Conservation (phyloP, 2,329 filamentous ascomycete species). For the Beauveria australis region DNA sequence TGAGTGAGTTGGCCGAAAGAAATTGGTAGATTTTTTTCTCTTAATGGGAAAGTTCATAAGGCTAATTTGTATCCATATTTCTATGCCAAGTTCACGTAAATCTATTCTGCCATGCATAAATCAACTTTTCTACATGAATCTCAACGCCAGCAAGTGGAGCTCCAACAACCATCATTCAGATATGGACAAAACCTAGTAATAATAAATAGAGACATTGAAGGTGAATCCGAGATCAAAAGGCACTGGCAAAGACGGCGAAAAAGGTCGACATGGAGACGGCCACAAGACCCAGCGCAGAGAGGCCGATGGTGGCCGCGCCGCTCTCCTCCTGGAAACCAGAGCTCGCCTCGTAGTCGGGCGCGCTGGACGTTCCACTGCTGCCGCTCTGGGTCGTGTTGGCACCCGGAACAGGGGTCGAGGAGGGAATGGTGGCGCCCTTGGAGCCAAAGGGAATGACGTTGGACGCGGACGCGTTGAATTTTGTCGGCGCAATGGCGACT, state of each 20-base stretch:
- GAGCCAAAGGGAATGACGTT: conserved; percentile 44
- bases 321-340: conserved; percentile 24
- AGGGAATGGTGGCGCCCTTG: conserved; percentile 41
- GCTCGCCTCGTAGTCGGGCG: conserved; percentile 18
- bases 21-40: not conserved
- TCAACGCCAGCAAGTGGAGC: not conserved
- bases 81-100: not conserved
- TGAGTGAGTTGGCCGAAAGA: not conserved
- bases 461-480: conserved; percentile 44
- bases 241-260: not conserved
- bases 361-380: conserved; percentile 9
- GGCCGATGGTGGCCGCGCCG: not conserved
- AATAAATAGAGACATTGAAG: not conserved
- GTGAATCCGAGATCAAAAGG: not conserved
- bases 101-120: not conserved
- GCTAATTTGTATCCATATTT: not conserved
- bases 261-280: not conserved
- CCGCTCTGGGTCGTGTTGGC: conserved; percentile 24
- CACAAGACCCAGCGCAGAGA: not conserved
- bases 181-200: not conserved
- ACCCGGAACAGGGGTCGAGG: conserved; percentile 35
- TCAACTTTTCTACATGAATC: not conserved
- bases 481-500: conserved; percentile 44
- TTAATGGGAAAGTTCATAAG: not conserved
- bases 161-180: not conserved